Evolutionary conservation across 2,329 filamentous ascomycete species (phyloP), one percentile per base, ranked within the genome.

Genomic region (Venturiaceae sp.): DNA sequence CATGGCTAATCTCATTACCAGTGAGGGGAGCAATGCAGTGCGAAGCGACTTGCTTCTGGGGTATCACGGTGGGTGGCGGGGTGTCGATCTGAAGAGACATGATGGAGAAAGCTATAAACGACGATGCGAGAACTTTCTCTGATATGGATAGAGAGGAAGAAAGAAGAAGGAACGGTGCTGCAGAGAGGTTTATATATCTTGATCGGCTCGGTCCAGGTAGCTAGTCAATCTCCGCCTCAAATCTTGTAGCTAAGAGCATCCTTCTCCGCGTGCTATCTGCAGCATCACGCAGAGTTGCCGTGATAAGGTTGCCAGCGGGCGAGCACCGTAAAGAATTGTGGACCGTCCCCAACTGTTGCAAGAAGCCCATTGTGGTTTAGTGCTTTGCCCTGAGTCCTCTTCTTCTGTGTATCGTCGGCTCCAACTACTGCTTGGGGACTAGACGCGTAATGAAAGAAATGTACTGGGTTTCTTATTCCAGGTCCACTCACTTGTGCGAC

Each of bases 21-120:
- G 75, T 79, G 44, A 86, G 72, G 34, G 83, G 83, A 5, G 81
- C 80, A 56, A 86, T 75, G 11, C 84, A 83, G 63, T 86, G 83
- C n/a, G 64, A 37, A 21, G 52, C 19, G 32, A n/a, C 23, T 21
- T 57, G 55, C 41, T 36, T 57, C 16, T 39, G 34, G 1, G 55
- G 55, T 36, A 57, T 32, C 19, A 50, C 39, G 33, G 41, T 32
- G 11, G 50, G 50, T 36, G 55, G 39, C 30, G 41, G 41, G 55
- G 39, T 57, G 21, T 50, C 44, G 19, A 50, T 26, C 34, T 57
- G 39, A 7, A 57, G 30, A 46, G 55, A 57, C 55, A 57, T 57
- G 26, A 36, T 53, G 34, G 14, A n/a, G 32, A 28, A 28, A 14
- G n/a, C 8, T 36, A 28, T n/a, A 37, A 16, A 50, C 44, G 23